Evolutionary conservation across 2,329 filamentous ascomycete species (phyloP).

Genomic region (Xylaria sp.): DNA sequence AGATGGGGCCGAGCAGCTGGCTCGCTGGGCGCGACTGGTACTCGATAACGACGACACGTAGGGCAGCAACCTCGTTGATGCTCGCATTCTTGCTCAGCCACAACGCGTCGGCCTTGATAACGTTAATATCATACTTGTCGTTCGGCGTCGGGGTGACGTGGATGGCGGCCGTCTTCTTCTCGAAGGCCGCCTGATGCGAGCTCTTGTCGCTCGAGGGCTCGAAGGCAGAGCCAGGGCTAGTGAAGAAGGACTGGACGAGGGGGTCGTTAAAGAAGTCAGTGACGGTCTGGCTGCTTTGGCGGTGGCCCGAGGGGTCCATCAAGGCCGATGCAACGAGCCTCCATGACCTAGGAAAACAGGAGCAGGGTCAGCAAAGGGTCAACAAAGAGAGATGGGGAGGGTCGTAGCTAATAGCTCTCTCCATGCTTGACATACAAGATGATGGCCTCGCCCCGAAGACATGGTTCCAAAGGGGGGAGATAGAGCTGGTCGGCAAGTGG

Average conservation of each 20-base stretch:
- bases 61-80: conserved; percentile 83
- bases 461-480: conserved; percentile 86
- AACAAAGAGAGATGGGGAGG: background rate
- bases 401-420: too few species aligned
- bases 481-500: conserved; percentile 76
- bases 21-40: conserved; percentile 82
- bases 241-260: conserved; percentile 75
- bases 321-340: conserved; percentile 67
- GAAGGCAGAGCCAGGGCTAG: conserved; percentile 76
- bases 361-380: conserved; percentile 38
- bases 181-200: conserved; percentile 76
- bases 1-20: conserved; percentile 77
- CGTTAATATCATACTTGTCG: conserved; percentile 76
- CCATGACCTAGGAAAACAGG: conserved; percentile 65
- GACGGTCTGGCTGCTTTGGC: conserved; percentile 65
- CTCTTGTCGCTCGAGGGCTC: conserved; percentile 63
- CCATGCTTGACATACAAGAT: conserved; percentile 73
- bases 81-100: conserved; percentile 85
- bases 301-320: conserved; percentile 66
- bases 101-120: conserved; percentile 84
- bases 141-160: conserved; percentile 77
- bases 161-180: conserved; percentile 87
- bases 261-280: conserved; percentile 77
- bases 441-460: conserved; percentile 81
- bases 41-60: conserved; percentile 84